Base-by-base conservation (phyloP, 441 rosid genomes). In the Erodium trifolium region DNA sequence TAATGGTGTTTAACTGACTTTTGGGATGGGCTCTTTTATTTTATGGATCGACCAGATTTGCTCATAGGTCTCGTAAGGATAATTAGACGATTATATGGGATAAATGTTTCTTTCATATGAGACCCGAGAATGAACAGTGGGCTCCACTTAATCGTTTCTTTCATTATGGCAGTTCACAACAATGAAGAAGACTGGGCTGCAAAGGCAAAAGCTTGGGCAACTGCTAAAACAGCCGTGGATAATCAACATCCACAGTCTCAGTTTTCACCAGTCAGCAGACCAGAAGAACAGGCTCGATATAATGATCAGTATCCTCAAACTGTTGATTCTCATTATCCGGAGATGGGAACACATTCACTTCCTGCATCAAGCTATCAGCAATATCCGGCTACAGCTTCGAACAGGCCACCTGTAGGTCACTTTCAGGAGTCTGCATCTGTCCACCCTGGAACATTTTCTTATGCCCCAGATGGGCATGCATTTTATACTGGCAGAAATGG, bases 191-290 rank as follows among this genome's bases (percentile, higher is more conserved):
- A 92, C 68, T 94, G 99, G 99, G 97, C 87, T 80, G 94, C 94
- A 55, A 88, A 82, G 82, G 99, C 99, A 17, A 88, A 85, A 80
- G 98, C 90, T 63, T 92, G 96, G 98, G 97, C 96, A 63, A 80
- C 77, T 75, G 77, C 93, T 10, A 82, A 81, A 64, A 84, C 85
- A 70, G 79, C 91, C 16, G 76, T 73, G 76, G 88, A 83, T 70
- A 87, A 81, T 69, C 96, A 85, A 49, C 82, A 77, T 14, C 65
- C 83, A 8, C 96, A 84, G 53, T 65, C 86, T 27, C 90, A 84
- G 70, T 75, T 80, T 35, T 72, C 81, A 6, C 83, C 78, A 63
- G 78, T 67, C 62, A 76, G 75, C 67, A 82, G 86, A 75, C 75
- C 73, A 17, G 90, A 83, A 66, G 94, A 82, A 55, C 88, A 83